Percentiles rank a stretch among this genome's conserved stretches.
phyloP scores from a whole-genome alignment of 495 filamentous ascomycete genomes.

The Ramalina peruviana region DNA sequence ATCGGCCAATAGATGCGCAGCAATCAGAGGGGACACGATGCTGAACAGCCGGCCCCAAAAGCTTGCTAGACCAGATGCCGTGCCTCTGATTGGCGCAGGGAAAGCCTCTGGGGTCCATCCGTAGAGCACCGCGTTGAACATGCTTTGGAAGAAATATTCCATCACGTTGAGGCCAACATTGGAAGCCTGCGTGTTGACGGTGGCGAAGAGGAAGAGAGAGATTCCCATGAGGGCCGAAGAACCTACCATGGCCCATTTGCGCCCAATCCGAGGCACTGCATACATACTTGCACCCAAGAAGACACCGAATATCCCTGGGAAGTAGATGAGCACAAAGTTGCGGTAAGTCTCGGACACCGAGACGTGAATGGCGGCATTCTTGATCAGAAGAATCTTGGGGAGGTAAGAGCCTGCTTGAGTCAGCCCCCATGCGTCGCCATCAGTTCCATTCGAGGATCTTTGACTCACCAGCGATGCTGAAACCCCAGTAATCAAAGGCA shows the following conservation, averaged over 20 bases:
- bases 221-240: conserved; percentile 31
- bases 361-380: conserved; percentile 23
- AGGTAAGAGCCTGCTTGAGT: conserved; percentile 24
- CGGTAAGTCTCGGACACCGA: conserved; percentile 25
- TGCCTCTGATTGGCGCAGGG: conserved; percentile 38
- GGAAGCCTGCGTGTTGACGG: conserved; percentile 27
- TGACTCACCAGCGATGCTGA: conserved; percentile 26
- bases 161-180: conserved; percentile 32
- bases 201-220: conserved; percentile 30
- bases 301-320: conserved; percentile 30
- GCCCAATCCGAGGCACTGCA: conserved; percentile 24
- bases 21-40: conserved; percentile 31
- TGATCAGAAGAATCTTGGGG: conserved; percentile 26
- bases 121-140: conserved; percentile 43
- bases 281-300: conserved; percentile 27
- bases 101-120: conserved; percentile 45
- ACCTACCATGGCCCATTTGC: conserved; percentile 32
- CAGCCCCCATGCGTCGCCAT: not conserved
- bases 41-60: conserved; percentile 33
- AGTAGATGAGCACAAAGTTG: conserved; percentile 31
- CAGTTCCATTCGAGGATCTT: no score
- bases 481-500: conserved; percentile 29
- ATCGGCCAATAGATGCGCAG: conserved; percentile 19
- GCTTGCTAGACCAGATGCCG: conserved; percentile 35
- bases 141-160: conserved; percentile 36